Evolutionary conservation across 1,284 basidiomycete genomes (phyloP).

Genomic region (Microbotryomycetes sp.): DNA sequence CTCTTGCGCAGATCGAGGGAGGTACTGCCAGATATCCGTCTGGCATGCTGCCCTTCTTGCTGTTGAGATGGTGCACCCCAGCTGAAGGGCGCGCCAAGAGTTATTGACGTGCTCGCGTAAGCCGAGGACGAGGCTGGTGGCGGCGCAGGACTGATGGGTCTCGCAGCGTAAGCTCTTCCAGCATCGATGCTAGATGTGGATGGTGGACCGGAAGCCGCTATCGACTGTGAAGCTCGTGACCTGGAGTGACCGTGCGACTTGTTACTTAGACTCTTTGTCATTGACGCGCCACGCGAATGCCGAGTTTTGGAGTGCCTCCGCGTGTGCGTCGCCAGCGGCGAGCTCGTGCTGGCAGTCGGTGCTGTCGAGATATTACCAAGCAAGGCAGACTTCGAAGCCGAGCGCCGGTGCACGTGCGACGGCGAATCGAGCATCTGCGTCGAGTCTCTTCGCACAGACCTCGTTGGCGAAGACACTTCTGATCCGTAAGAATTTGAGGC

Average conservation of each 20-base stretch:
- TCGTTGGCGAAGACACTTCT: constrained; percentile 5
- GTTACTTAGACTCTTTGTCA: constrained; percentile 7
- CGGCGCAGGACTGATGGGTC: not conserved
- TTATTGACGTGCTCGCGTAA: not conserved
- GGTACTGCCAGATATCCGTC: not conserved
- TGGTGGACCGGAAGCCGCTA: not conserved
- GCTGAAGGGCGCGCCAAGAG: not conserved
- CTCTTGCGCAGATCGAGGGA: not conserved
- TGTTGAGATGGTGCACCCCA: not conserved
- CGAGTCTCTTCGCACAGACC: constrained; percentile 6
- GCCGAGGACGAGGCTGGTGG: not conserved
- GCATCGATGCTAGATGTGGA: not conserved
- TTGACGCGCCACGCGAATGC: constrained; percentile 15
- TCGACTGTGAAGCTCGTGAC: constrained; percentile 28
- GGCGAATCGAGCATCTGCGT: not conserved
- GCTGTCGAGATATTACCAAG: constrained; percentile 1
- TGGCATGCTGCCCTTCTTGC: not conserved
- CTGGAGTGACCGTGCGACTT: constrained; percentile 27
- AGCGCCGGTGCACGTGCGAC: constrained; percentile 22
- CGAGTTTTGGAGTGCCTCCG: constrained; percentile 13
- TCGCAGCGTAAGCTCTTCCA: not conserved
- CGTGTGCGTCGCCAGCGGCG: constrained; percentile 2
- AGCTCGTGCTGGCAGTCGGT: not conserved
- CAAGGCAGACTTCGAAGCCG: constrained; percentile 20
- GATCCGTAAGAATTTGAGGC: constrained; percentile 9